Evolutionary conservation across 2,329 filamentous ascomycete genomes (phyloP), one percentile per base, ranked within the genome.

Genomic region (Didymella exigua): DNA sequence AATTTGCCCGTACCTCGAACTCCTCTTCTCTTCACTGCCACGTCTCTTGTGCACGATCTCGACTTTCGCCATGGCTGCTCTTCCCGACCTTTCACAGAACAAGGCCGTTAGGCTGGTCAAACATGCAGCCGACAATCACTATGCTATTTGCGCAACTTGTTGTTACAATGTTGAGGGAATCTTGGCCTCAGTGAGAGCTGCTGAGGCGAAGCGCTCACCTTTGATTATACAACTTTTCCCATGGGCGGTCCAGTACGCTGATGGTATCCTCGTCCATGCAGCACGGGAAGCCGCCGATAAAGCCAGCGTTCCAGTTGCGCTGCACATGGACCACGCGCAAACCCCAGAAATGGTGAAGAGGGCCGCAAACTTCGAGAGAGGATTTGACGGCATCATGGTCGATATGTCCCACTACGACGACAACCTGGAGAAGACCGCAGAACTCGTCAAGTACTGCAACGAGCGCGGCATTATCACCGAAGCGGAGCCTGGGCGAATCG

Each of bases 371-470:
- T 62, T 74, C 13, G 59, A 66, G 9, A 53, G 54, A 19, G 69
- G 69, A 7, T 68, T 73, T 44, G 69, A 72, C 37, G 68, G 69
- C 54, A 74, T 74, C 56, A 74, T 74, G 71, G 84, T 90, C 0
- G 89, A 91, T 73, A 91, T 91, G 87, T 85, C 81, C 54, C 88
- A 90, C 69, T 85, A 88, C 67, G 86, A 82, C 49, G 87, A 90
- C 75, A 91, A 91, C 67, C 77, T 91, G 31, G 77, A 80, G 2
- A 80, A 84, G 67, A 90, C 87, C 18, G 78, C 78, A 45, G 84
- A 89, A 61, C 75, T 90, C 45, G 85, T 86, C 6, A 75, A 74
- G 19, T 85, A 87, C 68, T 89, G 87, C 68, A 83, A 89, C 68
- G 84, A 77, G 61, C 79, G 83, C 36, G 86, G 86, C 3, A 89